Conservation (phyloP, 495 filamentous ascomycete genomes). For the Hypoxylon intermedium region DNA sequence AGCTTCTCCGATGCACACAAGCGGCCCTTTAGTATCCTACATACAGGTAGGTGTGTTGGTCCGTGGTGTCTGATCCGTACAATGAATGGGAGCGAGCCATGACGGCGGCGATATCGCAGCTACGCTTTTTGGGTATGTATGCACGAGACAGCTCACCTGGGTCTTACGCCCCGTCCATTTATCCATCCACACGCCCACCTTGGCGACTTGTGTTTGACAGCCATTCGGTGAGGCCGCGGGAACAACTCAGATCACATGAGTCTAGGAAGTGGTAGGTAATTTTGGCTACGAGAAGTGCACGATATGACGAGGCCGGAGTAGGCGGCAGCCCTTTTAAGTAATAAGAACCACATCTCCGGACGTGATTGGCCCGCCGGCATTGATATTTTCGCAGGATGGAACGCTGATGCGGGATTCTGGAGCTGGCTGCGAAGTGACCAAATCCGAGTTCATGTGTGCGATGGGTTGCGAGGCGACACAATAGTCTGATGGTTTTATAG, state of each 20-base stretch:
- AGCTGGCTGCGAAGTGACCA: background rate
- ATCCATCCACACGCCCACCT: slow-evolving; percentile 18
- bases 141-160: slow-evolving; percentile 22
- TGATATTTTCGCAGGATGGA: slow-evolving; percentile 11
- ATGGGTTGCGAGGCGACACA: slow-evolving; percentile 4
- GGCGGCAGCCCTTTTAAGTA: slow-evolving; percentile 25
- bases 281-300: slow-evolving; percentile 10
- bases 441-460: background rate
- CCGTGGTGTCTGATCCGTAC: background rate
- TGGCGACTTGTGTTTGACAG: slow-evolving; percentile 12
- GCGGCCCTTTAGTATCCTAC: background rate
- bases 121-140: slow-evolving; percentile 2
- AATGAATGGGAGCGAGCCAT: no score
- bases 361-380: slow-evolving; percentile 16
- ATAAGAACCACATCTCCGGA: slow-evolving; percentile 26
- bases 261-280: background rate
- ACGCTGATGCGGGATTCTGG: slow-evolving; percentile 11
- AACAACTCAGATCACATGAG: background rate
- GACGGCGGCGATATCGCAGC: slow-evolving; percentile 26
- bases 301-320: slow-evolving; percentile 15
- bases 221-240: slow-evolving; percentile 7
- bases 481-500: slow-evolving; percentile 23
- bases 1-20: background rate
- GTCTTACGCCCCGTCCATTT: background rate
- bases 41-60: background rate